phyloP scores from a whole-genome alignment of 2,329 filamentous ascomycete species.

The Trichophyton benhamiae region DNA sequence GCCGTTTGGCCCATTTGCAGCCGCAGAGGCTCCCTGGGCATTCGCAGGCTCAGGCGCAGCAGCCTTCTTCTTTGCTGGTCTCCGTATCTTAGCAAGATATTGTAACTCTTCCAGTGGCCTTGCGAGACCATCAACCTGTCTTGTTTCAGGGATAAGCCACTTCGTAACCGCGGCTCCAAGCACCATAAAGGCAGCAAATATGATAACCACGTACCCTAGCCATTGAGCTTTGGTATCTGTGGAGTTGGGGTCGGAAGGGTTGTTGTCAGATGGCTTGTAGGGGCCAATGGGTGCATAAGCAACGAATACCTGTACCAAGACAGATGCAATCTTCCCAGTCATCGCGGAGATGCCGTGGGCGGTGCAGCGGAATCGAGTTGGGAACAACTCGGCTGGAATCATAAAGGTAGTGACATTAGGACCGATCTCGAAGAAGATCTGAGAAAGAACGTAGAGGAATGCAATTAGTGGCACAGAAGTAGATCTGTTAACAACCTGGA shows the following conservation, averaged over 20 bases:
- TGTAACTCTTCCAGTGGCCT: slow-evolving; percentile 14
- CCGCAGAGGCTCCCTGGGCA: too few species aligned
- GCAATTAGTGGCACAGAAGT: slow-evolving; percentile 2
- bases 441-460: slow-evolving; percentile 2
- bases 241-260: background rate
- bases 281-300: background rate
- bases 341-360: slow-evolving; percentile 48
- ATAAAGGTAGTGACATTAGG: slow-evolving; percentile 1
- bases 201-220: slow-evolving; percentile 12
- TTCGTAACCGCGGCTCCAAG: slow-evolving; percentile 11
- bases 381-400: slow-evolving; percentile 46
- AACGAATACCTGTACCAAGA: slow-evolving; percentile 22
- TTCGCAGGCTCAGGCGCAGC: background rate
- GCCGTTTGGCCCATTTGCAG: background rate
- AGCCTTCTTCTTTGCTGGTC: background rate
- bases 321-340: slow-evolving; percentile 44
- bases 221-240: background rate
- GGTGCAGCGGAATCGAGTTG: slow-evolving; percentile 45
- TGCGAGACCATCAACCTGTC: slow-evolving; percentile 10
- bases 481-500: background rate
- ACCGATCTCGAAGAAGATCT: slow-evolving; percentile 1
- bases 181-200: slow-evolving; percentile 14
- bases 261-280: background rate
- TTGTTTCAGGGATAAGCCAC: slow-evolving; percentile 12
- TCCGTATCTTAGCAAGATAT: slow-evolving; percentile 15